phyloP scores from a whole-genome alignment of 768 basidiomycete genomes.

The Agaricus sinodeliciosus region DNA sequence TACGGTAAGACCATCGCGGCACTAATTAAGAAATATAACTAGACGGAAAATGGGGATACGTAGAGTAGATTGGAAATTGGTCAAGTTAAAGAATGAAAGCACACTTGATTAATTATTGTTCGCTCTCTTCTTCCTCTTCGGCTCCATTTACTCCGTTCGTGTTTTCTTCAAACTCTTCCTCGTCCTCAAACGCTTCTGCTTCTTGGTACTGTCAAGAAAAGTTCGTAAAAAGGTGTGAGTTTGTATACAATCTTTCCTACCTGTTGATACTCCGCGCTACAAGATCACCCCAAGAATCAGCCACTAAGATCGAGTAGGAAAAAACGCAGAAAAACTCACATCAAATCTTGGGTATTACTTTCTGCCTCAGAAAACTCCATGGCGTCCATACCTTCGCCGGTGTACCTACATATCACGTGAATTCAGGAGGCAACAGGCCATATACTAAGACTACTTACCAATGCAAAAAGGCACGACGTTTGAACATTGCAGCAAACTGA shows the following conservation, averaged over 20 bases:
- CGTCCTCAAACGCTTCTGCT: constrained; percentile 18
- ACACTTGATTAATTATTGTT: too few species aligned
- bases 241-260: constrained; percentile 22
- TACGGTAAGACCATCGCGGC: too few species aligned
- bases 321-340: constrained; percentile 43
- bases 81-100: too few species aligned
- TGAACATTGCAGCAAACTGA: constrained; percentile 73
- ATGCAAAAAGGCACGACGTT: constrained; percentile 80
- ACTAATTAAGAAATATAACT: too few species aligned
- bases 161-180: constrained; percentile 16
- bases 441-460: constrained; percentile 37
- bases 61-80: too few species aligned
- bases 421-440: not conserved
- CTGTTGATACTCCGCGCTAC: constrained; percentile 86
- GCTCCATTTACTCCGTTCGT: constrained; percentile 12
- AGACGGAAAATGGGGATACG: too few species aligned
- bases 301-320: not conserved
- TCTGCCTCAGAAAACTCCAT: constrained; percentile 87
- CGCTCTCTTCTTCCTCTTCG: not conserved
- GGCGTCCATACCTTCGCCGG: constrained; percentile 85
- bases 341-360: constrained; percentile 73
- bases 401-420: constrained; percentile 42
- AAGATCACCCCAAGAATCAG: not conserved
- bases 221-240: not conserved
- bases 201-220: constrained; percentile 26